Conservation (phyloP, 345 rosid genomes). For the Mallotus nudiflorus region DNA sequence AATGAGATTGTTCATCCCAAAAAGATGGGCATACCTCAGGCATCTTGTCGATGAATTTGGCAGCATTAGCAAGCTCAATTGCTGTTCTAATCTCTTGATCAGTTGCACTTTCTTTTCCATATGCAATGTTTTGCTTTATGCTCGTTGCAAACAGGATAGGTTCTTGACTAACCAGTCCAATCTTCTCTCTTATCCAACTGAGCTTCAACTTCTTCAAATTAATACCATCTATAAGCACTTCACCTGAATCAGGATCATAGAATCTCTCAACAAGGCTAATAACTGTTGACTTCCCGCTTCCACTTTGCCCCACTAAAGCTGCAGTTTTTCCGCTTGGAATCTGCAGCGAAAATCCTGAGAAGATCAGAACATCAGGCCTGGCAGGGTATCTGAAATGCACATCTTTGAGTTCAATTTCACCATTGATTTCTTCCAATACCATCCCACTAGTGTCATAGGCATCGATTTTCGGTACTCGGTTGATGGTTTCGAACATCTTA, state of each 20-base stretch:
- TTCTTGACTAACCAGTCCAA: conserved; percentile 72
- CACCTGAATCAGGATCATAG: conserved; percentile 70
- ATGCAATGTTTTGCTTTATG: conserved; percentile 61
- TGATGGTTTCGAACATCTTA: conserved; percentile 72
- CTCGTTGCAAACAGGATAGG: conserved; percentile 56
- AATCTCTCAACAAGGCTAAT: conserved; percentile 66
- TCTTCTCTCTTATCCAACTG: conserved; percentile 55
- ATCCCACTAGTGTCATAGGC: conserved; percentile 47
- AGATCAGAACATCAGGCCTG: conserved; percentile 65
- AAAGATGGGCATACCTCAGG: conserved; percentile 43
- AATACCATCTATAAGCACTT: conserved; percentile 59
- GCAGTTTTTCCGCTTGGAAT: conserved; percentile 57
- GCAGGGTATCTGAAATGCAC: conserved; percentile 70
- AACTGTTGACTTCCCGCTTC: conserved; percentile 77
- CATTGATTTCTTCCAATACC: conserved; percentile 45
- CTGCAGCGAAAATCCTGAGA: conserved; percentile 56
- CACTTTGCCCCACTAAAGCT: conserved; percentile 77
- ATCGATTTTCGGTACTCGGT: conserved; percentile 53
- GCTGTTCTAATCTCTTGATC: conserved; percentile 55
- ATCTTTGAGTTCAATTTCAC: conserved; percentile 59
- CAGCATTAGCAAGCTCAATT: conserved; percentile 61
- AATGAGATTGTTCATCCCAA: neutral
- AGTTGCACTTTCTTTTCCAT: conserved; percentile 62
- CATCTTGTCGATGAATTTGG: conserved; percentile 58
- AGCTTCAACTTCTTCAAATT: conserved; percentile 55